These are phyloP conservation scores for Hypoxylon perforatum DNA, from an alignment of 495 filamentous ascomycete species.

Conservation along the genomic window DNA sequence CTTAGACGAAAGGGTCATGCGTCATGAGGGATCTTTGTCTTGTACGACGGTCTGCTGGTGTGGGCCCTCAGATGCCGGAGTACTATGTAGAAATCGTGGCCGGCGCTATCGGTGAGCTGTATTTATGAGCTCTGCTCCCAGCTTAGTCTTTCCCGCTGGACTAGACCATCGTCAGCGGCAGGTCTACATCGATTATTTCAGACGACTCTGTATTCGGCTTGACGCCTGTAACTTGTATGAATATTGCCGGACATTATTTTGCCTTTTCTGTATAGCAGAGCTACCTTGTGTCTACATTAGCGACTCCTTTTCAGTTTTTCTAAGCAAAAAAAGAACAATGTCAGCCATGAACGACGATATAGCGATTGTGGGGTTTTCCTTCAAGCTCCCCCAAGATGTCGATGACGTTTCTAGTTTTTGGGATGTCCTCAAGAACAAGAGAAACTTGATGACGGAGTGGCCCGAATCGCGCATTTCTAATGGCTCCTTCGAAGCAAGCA, in stretches of 20 bases:
- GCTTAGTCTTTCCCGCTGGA: constrained; percentile 5
- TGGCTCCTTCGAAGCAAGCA: constrained; percentile 37
- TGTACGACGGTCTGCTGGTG: background rate
- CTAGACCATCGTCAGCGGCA: background rate
- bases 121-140: background rate
- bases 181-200: constrained; percentile 2
- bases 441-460: constrained; percentile 51
- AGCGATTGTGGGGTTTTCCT: constrained; percentile 53
- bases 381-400: constrained; percentile 50
- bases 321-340: background rate
- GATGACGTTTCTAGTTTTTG: constrained; percentile 49
- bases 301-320: background rate
- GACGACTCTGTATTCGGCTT: constrained; percentile 3
- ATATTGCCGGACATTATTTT: background rate
- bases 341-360: constrained; percentile 25
- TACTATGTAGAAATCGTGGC: background rate
- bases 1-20: background rate
- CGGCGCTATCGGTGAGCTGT: background rate
- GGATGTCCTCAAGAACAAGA: constrained; percentile 46
- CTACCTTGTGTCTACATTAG: background rate
- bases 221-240: constrained; percentile 7
- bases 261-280: constrained; percentile 18
- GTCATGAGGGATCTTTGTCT: background rate
- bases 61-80: background rate
- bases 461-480: constrained; percentile 44